A percentile compares a stretch with the other conserved stretches of the same genome.
phyloP scores from a whole-genome alignment of 257 asterid genomes.

The Solanum gracilifrons region DNA sequence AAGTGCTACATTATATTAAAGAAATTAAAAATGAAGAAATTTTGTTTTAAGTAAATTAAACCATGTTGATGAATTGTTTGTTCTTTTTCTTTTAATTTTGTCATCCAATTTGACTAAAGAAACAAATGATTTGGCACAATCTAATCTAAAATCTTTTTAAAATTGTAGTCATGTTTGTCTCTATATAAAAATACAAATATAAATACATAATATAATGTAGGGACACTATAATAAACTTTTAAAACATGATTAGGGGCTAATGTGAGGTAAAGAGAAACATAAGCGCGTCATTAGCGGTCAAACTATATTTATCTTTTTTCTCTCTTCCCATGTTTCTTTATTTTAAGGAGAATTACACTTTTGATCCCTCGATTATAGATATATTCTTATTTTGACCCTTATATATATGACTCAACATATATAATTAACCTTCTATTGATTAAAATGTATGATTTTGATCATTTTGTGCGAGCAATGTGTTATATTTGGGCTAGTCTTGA shows the following conservation, averaged over 20 bases:
- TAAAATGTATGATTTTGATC: neutral
- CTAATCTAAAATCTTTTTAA: neutral
- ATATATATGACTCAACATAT: neutral
- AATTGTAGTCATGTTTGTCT: neutral
- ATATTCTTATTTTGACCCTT: neutral
- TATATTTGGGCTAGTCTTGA: neutral
- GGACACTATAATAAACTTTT: neutral
- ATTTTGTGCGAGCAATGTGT: neutral
- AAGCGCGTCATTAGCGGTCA: slow-evolving; percentile 5
- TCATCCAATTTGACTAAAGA: neutral
- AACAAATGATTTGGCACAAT: neutral
- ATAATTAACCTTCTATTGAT: neutral
- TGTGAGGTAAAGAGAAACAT: slow-evolving; percentile 3
- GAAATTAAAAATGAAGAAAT: neutral
- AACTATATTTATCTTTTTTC: neutral
- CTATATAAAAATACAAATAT: neutral
- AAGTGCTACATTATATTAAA: neutral
- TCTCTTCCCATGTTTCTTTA: neutral
- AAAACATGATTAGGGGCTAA: neutral
- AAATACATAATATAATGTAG: neutral
- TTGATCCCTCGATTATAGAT: neutral
- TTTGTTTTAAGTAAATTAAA: neutral
- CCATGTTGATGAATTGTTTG: neutral
- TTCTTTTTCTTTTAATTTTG: neutral
- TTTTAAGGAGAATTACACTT: neutral